phyloP scores from a whole-genome alignment of 768 basidiomycete species.

The Pulveroboletus sp. region DNA sequence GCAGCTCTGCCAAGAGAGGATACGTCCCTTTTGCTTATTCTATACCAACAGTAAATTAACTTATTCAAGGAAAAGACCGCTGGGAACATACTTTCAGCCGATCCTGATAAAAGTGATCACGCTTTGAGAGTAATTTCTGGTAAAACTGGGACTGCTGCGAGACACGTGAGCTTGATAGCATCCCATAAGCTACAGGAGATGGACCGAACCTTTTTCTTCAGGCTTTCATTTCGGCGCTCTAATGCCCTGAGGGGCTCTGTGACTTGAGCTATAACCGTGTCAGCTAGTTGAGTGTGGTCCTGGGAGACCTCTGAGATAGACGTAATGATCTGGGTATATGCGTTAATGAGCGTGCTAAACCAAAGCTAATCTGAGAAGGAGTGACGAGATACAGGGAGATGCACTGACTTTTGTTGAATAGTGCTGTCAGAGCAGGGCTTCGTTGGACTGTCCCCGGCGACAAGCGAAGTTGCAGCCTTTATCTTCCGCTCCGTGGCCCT shows the following conservation, averaged over 20 bases:
- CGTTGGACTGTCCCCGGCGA: constrained; percentile 65
- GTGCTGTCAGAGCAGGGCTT: constrained; percentile 53
- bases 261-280: constrained; percentile 53
- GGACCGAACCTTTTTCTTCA: constrained; percentile 57
- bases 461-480: constrained; percentile 48
- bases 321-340: constrained; percentile 61
- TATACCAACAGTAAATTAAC: constrained; percentile 8
- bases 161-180: constrained; percentile 10
- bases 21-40: constrained; percentile 31
- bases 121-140: constrained; percentile 63
- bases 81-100: constrained; percentile 54
- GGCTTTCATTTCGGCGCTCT: constrained; percentile 59
- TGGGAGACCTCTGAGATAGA: constrained; percentile 58
- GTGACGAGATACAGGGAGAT: not conserved
- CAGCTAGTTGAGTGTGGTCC: constrained; percentile 65
- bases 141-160: constrained; percentile 63
- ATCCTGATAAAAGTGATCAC: constrained; percentile 63
- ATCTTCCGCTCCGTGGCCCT: constrained; percentile 70
- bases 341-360: constrained; percentile 64
- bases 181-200: not conserved
- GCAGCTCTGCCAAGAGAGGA: not conserved
- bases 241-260: constrained; percentile 57
- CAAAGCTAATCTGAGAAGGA: constrained; percentile 12
- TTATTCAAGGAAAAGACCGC: not conserved
- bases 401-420: constrained; percentile 50